These are phyloP conservation scores for Beauveria asiatica DNA, from an alignment of 2,329 filamentous ascomycete genomes.

Conservation along the genomic window DNA sequence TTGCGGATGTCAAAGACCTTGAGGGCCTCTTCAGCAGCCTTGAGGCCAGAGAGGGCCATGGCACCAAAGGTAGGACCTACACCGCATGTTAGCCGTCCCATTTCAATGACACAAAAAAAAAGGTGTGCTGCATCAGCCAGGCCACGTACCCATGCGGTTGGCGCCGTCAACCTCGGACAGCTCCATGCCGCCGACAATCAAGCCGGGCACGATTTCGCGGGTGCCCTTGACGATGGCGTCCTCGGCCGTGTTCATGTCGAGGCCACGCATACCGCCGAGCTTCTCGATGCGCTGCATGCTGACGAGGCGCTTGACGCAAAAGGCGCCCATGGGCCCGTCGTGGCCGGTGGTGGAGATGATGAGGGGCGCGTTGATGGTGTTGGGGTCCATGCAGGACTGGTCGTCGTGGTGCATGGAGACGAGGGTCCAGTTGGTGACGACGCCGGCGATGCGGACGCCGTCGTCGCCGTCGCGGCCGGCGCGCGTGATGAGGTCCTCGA, in stretches of 20 bases:
- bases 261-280: slow-evolving; percentile 83
- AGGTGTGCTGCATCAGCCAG: not conserved
- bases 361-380: slow-evolving; percentile 88
- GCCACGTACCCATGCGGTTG: slow-evolving; percentile 69
- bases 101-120: slow-evolving; percentile 34
- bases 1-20: slow-evolving; percentile 69
- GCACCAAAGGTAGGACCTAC: slow-evolving; percentile 70
- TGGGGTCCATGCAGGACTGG: slow-evolving; percentile 93
- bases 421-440: slow-evolving; percentile 94
- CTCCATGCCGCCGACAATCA: slow-evolving; percentile 95
- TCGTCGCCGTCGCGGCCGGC: slow-evolving; percentile 40
- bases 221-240: slow-evolving; percentile 92
- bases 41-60: slow-evolving; percentile 81
- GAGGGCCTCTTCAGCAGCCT: slow-evolving; percentile 82
- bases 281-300: slow-evolving; percentile 77
- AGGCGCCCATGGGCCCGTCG: slow-evolving; percentile 84
- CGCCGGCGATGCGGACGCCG: slow-evolving; percentile 66
- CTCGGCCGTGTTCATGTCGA: slow-evolving; percentile 88
- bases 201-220: slow-evolving; percentile 75
- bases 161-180: slow-evolving; percentile 83
- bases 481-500: slow-evolving; percentile 88
- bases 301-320: slow-evolving; percentile 83
- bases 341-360: slow-evolving; percentile 88
- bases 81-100: not conserved
- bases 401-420: slow-evolving; percentile 82